phyloP scores from a whole-genome alignment of 805 yeast genomes.

The Jamesozyma lodderae region DNA sequence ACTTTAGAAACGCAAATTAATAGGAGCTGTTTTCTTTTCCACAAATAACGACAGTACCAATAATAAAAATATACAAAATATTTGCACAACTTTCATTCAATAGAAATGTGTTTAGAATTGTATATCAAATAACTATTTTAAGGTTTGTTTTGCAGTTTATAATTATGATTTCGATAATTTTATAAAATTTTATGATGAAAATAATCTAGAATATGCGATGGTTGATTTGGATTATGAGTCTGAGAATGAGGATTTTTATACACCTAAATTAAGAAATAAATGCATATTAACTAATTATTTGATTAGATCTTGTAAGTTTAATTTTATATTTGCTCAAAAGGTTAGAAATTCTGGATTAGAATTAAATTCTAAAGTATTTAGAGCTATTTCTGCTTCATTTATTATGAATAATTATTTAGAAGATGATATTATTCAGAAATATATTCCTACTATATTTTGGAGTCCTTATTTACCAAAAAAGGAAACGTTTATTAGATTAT shows the following conservation, averaged over 20 bases:
- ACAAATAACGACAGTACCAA: too few species aligned
- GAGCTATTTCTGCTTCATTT: slow-evolving; percentile 1
- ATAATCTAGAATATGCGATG: not conserved
- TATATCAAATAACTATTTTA: not conserved
- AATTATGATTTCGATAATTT: not conserved
- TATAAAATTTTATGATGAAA: not conserved
- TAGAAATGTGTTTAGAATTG: not conserved
- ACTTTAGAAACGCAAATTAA: too few species aligned
- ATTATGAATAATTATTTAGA: slow-evolving; percentile 4
- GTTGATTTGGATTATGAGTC: not conserved
- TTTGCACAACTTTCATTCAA: too few species aligned
- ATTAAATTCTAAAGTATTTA: not conserved
- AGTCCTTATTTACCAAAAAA: slow-evolving; percentile 2
- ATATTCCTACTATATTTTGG: slow-evolving; percentile 1
- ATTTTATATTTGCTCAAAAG: slow-evolving; percentile 2
- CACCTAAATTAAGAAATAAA: not conserved
- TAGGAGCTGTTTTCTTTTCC: too few species aligned
- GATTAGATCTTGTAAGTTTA: slow-evolving; percentile 1
- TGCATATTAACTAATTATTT: not conserved
- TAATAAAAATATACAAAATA: too few species aligned
- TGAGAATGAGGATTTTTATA: not conserved
- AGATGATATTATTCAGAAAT: slow-evolving; percentile 1
- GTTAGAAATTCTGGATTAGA: not conserved
- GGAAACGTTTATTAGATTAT: slow-evolving; percentile 2
- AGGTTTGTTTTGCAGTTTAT: not conserved